These are phyloP conservation scores for Magnusiomyces paraingens DNA, from an alignment of 1,139 yeast genomes.

Conservation along the genomic window DNA sequence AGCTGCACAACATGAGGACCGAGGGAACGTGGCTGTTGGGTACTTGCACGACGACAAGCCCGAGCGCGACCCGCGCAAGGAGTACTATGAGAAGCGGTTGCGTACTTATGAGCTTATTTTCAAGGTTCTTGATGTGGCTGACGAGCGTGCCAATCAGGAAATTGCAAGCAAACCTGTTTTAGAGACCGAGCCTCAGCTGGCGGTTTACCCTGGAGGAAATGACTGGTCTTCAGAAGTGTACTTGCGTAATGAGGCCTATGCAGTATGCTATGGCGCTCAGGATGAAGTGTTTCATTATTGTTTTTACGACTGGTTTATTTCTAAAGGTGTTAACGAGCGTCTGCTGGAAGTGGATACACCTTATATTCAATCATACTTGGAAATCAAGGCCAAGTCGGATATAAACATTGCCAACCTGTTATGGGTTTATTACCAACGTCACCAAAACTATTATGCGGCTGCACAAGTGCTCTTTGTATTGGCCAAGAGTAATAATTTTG, in stretches of 20 bases:
- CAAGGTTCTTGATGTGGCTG: conserved; percentile 64
- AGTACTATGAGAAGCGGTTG: conserved; percentile 43
- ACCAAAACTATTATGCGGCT: conserved; percentile 72
- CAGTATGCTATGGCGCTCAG: conserved; percentile 61
- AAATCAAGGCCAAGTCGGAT: conserved; percentile 61
- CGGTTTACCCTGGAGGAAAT: not conserved
- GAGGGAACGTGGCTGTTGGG: conserved; percentile 49
- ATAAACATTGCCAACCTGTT: conserved; percentile 71
- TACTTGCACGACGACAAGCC: conserved; percentile 47
- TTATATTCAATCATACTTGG: conserved; percentile 68
- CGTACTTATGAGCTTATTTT: conserved; percentile 69
- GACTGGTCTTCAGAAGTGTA: conserved; percentile 39
- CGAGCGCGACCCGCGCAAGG: conserved; percentile 43
- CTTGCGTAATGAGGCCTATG: conserved; percentile 66
- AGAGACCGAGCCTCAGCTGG: too few relatives aligned
- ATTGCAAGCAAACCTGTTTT: not conserved
- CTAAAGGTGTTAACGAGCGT: conserved; percentile 69
- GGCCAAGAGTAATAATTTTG: conserved; percentile 63
- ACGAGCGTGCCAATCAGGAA: conserved; percentile 45
- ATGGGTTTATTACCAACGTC: conserved; percentile 85
- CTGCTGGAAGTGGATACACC: conserved; percentile 77
- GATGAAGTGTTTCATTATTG: conserved; percentile 86
- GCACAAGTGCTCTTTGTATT: conserved; percentile 73
- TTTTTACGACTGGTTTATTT: conserved; percentile 87
- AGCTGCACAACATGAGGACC: conserved; percentile 64